A percentile compares a stretch with the other conserved stretches of the same genome.
These are phyloP conservation scores for Fusarium luffae DNA, from an alignment of 2,329 filamentous ascomycete genomes.

Conservation along the genomic window DNA sequence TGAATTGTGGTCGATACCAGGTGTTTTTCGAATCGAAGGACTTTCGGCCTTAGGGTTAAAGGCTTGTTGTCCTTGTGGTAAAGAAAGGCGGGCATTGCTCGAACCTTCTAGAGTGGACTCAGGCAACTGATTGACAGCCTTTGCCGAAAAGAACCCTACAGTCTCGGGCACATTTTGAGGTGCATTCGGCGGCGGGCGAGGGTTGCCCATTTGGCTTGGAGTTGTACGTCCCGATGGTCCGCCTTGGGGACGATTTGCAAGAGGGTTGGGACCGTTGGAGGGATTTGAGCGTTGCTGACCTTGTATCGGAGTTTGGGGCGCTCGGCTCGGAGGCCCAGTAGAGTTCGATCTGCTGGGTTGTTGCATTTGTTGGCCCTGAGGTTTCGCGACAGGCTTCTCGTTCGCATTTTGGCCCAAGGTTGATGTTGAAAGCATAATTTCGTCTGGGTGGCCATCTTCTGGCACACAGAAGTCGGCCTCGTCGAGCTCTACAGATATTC, in stretches of 20 bases:
- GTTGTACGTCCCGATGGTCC: conserved; percentile 28
- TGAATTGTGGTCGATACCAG: conserved; percentile 83
- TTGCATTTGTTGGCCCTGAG: conserved; percentile 37
- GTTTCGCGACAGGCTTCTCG: conserved; percentile 38
- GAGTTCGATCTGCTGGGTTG: conserved; percentile 36
- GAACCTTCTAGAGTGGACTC: conserved; percentile 54
- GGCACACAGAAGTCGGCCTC: conserved; percentile 79
- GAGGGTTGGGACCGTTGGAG: conserved; percentile 38
- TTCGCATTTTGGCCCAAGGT: conserved; percentile 31
- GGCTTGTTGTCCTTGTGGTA: conserved; percentile 60
- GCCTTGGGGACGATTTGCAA: conserved; percentile 38
- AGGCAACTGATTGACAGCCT: conserved; percentile 68
- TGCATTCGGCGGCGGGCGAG: conserved; percentile 48
- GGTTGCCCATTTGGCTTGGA: conserved; percentile 39
- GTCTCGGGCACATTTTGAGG: conserved; percentile 52
- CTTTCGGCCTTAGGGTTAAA: conserved; percentile 82
- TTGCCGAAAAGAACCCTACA: conserved; percentile 77
- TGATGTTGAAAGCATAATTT: conserved; percentile 67
- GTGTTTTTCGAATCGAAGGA: conserved; percentile 89
- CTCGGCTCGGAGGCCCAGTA: conserved; percentile 30
- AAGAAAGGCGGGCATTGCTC: conserved; percentile 54
- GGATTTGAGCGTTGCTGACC: conserved; percentile 40
- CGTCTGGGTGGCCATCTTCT: conserved; percentile 79
- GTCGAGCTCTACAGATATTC: conserved; percentile 71
- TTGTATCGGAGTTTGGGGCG: conserved; percentile 52